Evolutionary conservation across 495 filamentous ascomycete genomes (phyloP).

Genomic region (Trichoderma erinaceum): DNA sequence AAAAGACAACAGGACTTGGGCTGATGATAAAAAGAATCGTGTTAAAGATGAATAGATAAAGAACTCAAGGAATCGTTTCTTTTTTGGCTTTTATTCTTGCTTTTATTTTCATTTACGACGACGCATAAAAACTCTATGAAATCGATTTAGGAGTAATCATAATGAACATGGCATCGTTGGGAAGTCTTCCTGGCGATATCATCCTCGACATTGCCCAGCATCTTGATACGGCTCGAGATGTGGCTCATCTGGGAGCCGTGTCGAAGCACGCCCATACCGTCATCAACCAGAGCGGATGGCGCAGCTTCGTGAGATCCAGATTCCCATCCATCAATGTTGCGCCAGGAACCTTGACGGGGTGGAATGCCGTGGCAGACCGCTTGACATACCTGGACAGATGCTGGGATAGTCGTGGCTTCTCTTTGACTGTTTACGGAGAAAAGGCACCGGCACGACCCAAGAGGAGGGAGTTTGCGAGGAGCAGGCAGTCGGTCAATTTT

Average conservation of each 20-base stretch:
- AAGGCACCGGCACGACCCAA: conserved; percentile 1
- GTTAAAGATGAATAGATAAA: not conserved
- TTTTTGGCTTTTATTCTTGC: not conserved
- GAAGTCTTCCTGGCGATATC: conserved; percentile 35
- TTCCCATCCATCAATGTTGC: conserved; percentile 32
- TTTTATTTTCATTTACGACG: not conserved
- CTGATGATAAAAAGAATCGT: not conserved
- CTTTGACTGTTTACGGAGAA: not conserved
- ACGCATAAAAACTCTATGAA: not conserved
- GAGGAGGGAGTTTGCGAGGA: conserved; percentile 13
- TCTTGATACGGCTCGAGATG: conserved; percentile 33
- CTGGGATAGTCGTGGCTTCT: conserved; percentile 32
- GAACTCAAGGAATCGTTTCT: not conserved
- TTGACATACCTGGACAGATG: conserved; percentile 38
- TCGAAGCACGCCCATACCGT: conserved; percentile 28
- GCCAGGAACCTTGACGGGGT: conserved; percentile 21
- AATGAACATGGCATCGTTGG: conserved; percentile 11
- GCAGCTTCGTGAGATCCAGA: conserved; percentile 34
- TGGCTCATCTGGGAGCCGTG: conserved; percentile 29
- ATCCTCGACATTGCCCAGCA: conserved; percentile 32
- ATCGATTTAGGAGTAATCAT: conserved; percentile 28
- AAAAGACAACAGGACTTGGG: not conserved
- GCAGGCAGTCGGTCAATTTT: conserved; percentile 25
- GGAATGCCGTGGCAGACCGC: conserved; percentile 31
- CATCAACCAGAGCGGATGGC: conserved; percentile 34